Evolutionary conservation across 768 basidiomycete genomes (phyloP).

Genomic region (Rhodotorula babjevae): DNA sequence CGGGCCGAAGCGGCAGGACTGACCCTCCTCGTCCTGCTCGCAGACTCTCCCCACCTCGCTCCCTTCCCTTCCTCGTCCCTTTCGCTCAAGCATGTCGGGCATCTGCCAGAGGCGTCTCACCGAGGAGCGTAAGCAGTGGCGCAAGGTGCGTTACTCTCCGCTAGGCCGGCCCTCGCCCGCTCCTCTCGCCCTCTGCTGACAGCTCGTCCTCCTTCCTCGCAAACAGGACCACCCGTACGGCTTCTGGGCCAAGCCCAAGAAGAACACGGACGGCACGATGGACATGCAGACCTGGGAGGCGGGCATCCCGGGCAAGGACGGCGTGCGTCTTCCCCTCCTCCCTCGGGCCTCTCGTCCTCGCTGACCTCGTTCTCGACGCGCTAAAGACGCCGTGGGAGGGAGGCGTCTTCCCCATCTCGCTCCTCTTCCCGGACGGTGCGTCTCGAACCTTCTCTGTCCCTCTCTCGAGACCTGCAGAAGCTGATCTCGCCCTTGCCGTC

Average conservation of each 20-base stretch:
- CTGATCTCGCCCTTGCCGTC: background rate
- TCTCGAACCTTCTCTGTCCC: no score
- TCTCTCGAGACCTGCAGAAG: background rate
- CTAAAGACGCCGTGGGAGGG: constrained; percentile 90
- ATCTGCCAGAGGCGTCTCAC: constrained; percentile 88
- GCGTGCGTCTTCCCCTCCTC: constrained; percentile 55
- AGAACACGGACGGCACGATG: constrained; percentile 85
- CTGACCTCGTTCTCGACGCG: background rate
- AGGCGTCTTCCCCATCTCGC: constrained; percentile 85
- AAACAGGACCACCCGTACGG: constrained; percentile 56
- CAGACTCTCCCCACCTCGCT: background rate
- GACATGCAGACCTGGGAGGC: constrained; percentile 99
- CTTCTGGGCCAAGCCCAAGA: constrained; percentile 91
- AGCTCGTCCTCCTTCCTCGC: background rate
- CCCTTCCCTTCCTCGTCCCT: background rate
- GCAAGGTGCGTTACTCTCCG: constrained; percentile 95
- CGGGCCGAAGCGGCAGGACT: no score
- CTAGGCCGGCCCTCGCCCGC: no score
- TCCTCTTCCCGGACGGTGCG: constrained; percentile 94
- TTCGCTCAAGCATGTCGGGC: constrained; percentile 61
- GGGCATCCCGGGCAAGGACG: constrained; percentile 88
- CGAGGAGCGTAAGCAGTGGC: constrained; percentile 98
- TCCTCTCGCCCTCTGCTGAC: constrained; percentile 9
- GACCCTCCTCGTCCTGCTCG: background rate
- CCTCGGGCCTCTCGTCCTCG: no score